Conservation (phyloP, 257 asterid genomes). For the Coffea canephora region DNA sequence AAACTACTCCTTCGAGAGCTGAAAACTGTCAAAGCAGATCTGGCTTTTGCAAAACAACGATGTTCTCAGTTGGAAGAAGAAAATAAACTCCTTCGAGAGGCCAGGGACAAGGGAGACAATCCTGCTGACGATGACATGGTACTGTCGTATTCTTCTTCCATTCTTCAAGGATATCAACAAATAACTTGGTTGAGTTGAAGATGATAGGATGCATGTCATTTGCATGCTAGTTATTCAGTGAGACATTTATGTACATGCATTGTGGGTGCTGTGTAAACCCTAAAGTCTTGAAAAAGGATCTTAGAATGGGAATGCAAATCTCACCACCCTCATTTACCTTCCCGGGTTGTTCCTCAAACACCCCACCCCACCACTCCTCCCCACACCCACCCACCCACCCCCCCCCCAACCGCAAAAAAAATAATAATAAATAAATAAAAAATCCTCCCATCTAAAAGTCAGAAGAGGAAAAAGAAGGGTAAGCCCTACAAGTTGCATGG, state of each 20-base stretch:
- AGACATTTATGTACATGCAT: not conserved
- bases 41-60: conserved; percentile 70
- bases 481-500: not conserved
- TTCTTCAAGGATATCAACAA: not conserved
- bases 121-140: conserved; percentile 95
- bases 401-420: not conserved
- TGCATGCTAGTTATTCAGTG: no score
- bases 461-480: not conserved
- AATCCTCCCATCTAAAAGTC: not conserved
- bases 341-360: not conserved
- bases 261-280: not conserved
- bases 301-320: not conserved
- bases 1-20: conserved; percentile 87
- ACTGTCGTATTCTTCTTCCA: conserved; percentile 1
- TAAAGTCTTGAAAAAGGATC: not conserved
- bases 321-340: not conserved
- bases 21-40: conserved; percentile 82
- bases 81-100: conserved; percentile 73
- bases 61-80: conserved; percentile 92
- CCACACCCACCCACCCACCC: no score
- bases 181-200: not conserved
- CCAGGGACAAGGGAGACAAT: conserved; percentile 66
- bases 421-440: no score
- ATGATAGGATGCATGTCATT: not conserved
- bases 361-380: not conserved